Conservation (phyloP, 2,329 filamentous ascomycete species). For the Penicillium aurantiogriseum region DNA sequence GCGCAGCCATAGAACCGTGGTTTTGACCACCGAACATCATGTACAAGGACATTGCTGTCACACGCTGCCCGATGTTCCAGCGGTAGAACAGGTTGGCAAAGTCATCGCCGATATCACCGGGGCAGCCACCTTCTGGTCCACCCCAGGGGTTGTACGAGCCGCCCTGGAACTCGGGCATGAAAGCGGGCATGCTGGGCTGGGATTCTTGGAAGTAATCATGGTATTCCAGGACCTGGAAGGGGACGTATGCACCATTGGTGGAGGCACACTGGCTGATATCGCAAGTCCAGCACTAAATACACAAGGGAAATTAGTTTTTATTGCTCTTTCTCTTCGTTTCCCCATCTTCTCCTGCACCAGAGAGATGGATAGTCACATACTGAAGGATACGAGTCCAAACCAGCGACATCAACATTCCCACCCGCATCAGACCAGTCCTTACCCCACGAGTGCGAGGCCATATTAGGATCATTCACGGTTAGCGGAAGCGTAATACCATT, state of each 20-base stretch:
- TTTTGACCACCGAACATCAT: slow-evolving; percentile 66
- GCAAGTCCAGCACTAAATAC: slow-evolving; percentile 62
- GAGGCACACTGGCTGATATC: slow-evolving; percentile 60
- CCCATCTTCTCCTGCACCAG: not conserved
- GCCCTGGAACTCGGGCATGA: slow-evolving; percentile 61
- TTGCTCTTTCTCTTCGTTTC: not conserved
- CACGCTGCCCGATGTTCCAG: slow-evolving; percentile 59
- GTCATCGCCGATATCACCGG: slow-evolving; percentile 54
- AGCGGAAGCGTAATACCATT: slow-evolving; percentile 60
- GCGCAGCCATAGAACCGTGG: slow-evolving; percentile 59
- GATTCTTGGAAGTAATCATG: slow-evolving; percentile 49
- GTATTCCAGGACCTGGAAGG: slow-evolving; percentile 53
- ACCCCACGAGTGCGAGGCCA: slow-evolving; percentile 59
- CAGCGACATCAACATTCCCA: slow-evolving; percentile 42
- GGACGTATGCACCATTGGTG: slow-evolving; percentile 58
- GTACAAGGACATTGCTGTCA: slow-evolving; percentile 61
- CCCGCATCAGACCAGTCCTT: slow-evolving; percentile 57
- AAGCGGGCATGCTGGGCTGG: slow-evolving; percentile 47
- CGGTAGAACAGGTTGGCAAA: slow-evolving; percentile 66
- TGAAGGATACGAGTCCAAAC: slow-evolving; percentile 43
- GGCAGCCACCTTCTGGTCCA: slow-evolving; percentile 57
- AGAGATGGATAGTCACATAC: slow-evolving; percentile 43
- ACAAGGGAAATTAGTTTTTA: slow-evolving; percentile 38
- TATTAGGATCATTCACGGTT: slow-evolving; percentile 60
- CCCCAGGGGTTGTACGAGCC: slow-evolving; percentile 63